Conservation (phyloP, 805 yeast species). For the Candida odintsovae region DNA sequence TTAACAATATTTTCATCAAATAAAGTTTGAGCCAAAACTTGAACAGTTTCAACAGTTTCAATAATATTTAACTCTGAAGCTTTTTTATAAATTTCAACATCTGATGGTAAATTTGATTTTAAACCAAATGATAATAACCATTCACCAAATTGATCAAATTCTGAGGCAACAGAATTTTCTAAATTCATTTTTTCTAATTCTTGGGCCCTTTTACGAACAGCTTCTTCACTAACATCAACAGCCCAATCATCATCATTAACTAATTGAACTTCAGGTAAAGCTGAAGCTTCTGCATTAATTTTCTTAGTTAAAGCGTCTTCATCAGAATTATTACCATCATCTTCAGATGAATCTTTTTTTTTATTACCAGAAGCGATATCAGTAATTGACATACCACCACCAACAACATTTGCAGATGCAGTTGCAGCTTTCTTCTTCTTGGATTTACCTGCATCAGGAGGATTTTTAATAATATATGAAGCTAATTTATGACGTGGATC, state of each 20-base stretch:
- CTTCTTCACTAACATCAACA: slow-evolving; percentile 94
- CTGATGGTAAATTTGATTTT: slow-evolving; percentile 62
- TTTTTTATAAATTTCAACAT: slow-evolving; percentile 89
- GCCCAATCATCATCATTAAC: slow-evolving; percentile 96
- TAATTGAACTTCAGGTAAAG: slow-evolving; percentile 50
- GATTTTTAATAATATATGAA: slow-evolving; percentile 86
- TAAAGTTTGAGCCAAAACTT: slow-evolving; percentile 87
- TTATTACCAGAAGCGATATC: slow-evolving; percentile 61
- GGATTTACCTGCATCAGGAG: slow-evolving; percentile 57
- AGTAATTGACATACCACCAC: slow-evolving; percentile 76
- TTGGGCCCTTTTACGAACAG: slow-evolving; percentile 84
- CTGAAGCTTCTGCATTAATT: slow-evolving; percentile 80
- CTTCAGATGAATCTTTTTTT: slow-evolving; percentile 33
- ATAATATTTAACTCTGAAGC: slow-evolving; percentile 73
- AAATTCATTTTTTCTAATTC: slow-evolving; percentile 67
- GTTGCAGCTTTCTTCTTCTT: slow-evolving; percentile 60
- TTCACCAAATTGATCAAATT: slow-evolving; percentile 77
- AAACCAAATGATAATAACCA: slow-evolving; percentile 64
- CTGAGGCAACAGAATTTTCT: slow-evolving; percentile 36
- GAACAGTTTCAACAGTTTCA: slow-evolving; percentile 69
- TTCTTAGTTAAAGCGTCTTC: slow-evolving; percentile 73
- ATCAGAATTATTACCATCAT: slow-evolving; percentile 47
- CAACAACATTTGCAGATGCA: slow-evolving; percentile 84
- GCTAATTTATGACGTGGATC: slow-evolving; percentile 84
- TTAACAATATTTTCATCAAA: slow-evolving; percentile 72